Conservation (phyloP, 2,329 filamentous ascomycete species). For the Hysterium pulicare region DNA sequence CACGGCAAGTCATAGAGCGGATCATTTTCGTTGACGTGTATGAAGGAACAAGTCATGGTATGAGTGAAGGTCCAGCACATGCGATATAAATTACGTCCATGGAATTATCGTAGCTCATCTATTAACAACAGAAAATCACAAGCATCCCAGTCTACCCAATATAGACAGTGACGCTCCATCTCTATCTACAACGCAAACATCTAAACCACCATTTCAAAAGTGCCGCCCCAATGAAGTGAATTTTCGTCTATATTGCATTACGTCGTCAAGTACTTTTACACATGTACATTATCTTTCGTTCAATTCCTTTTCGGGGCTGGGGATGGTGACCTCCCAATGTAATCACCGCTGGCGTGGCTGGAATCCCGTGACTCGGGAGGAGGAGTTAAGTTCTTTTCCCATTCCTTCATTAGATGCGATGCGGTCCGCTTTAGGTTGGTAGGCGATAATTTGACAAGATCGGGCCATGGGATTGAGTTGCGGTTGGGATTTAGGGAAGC, state of each 20-base stretch:
- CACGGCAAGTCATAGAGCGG: too few relatives aligned
- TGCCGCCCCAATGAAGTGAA: neutral
- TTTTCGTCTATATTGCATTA: neutral
- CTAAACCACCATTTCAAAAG: neutral
- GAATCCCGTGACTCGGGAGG: conserved; percentile 31
- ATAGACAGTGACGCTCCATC: neutral
- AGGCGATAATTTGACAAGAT: conserved; percentile 68
- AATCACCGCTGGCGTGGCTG: conserved; percentile 33
- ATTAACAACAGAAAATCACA: neutral
- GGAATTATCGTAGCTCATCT: neutral
- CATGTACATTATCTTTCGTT: conserved; percentile 14
- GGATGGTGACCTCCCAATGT: conserved; percentile 30
- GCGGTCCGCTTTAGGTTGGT: conserved; percentile 78
- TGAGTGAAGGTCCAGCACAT: too few relatives aligned
- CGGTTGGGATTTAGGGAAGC: conserved; percentile 27
- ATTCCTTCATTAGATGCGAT: conserved; percentile 83
- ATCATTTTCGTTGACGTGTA: too few relatives aligned
- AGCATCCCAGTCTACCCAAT: neutral
- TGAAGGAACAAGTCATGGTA: too few relatives aligned
- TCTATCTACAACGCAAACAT: neutral
- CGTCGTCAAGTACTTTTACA: conserved; percentile 8
- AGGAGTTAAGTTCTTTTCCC: conserved; percentile 74
- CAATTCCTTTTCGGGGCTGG: conserved; percentile 20
- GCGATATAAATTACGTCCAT: too few relatives aligned
- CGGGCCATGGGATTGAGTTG: conserved; percentile 59